phyloP scores from a whole-genome alignment of 768 basidiomycete genomes.

The Collybia nuda region DNA sequence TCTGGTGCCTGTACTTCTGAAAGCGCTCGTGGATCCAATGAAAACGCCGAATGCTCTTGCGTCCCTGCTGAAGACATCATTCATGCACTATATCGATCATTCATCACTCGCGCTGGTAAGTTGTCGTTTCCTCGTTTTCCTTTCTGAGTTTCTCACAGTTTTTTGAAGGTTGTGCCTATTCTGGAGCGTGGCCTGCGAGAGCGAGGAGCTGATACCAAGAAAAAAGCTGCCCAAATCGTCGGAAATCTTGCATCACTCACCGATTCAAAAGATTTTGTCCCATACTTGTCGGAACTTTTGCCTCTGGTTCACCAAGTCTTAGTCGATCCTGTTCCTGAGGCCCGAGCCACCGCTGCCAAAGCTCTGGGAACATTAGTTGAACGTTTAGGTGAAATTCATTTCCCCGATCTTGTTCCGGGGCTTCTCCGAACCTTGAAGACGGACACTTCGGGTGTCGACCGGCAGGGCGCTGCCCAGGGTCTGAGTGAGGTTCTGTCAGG shows the following conservation, averaged over 20 bases:
- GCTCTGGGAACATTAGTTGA: constrained; percentile 96
- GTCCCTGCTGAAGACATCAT: constrained; percentile 90
- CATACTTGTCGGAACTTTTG: constrained; percentile 85
- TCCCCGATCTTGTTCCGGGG: constrained; percentile 94
- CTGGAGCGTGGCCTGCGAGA: constrained; percentile 91
- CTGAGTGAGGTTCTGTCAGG: constrained; percentile 93
- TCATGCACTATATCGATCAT: constrained; percentile 97
- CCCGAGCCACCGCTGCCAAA: constrained; percentile 95
- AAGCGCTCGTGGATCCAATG: constrained; percentile 92
- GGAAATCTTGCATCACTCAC: constrained; percentile 94
- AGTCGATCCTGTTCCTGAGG: constrained; percentile 97
- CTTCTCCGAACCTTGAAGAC: constrained; percentile 86
- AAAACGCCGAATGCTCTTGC: constrained; percentile 86
- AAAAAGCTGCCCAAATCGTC: constrained; percentile 94
- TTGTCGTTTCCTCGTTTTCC: constrained; percentile 6
- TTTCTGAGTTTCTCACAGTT: not conserved
- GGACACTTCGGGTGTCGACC: constrained; percentile 92
- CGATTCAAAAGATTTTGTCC: constrained; percentile 89
- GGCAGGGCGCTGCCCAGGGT: constrained; percentile 98
- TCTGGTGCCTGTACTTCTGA: constrained; percentile 85
- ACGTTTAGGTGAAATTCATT: constrained; percentile 89
- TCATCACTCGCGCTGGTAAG: constrained; percentile 90
- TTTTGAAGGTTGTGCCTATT: constrained; percentile 82
- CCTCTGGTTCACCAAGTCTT: constrained; percentile 92
- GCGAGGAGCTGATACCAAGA: constrained; percentile 91